Percentiles rank a stretch among this genome's conserved stretches.
These are phyloP conservation scores for Saksenaea oblongispora DNA, from an alignment of 371 early-diverging fungal species.

Conservation along the genomic window DNA sequence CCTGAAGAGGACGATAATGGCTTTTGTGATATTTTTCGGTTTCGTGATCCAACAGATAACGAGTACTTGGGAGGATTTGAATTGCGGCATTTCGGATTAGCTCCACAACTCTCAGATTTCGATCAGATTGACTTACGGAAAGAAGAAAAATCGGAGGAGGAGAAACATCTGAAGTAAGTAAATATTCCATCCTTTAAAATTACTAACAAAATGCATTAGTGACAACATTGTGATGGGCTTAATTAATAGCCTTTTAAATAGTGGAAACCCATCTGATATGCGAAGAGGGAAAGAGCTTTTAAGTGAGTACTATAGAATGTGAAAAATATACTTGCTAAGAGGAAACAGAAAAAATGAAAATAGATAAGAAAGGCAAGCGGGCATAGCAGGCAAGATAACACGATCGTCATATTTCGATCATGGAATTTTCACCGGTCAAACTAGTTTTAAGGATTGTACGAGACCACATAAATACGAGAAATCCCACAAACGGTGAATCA, in stretches of 20 bases:
- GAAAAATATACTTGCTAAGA: too few species aligned
- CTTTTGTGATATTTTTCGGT: slow-evolving; percentile 9
- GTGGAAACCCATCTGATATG: slow-evolving; percentile 13
- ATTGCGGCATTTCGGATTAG: slow-evolving; percentile 21
- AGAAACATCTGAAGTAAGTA: slow-evolving; percentile 17
- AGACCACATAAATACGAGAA: too few species aligned
- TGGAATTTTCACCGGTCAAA: too few species aligned
- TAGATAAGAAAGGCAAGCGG: too few species aligned
- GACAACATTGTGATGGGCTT: slow-evolving; percentile 22
- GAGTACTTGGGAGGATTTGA: slow-evolving; percentile 25
- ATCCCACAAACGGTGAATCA: too few species aligned
- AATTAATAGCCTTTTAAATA: slow-evolving; percentile 22
- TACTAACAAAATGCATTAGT: slow-evolving; percentile 5
- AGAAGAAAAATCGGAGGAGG: slow-evolving; percentile 19
- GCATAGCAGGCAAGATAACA: too few species aligned
- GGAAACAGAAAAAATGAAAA: too few species aligned
- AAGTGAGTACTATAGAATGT: background rate
- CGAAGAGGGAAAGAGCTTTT: slow-evolving; percentile 11
- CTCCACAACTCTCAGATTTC: slow-evolving; percentile 1
- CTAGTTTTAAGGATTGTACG: too few species aligned
- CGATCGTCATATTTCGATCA: too few species aligned
- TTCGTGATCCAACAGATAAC: slow-evolving; percentile 24
- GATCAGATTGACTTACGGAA: slow-evolving; percentile 22
- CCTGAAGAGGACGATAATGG: slow-evolving; percentile 16
- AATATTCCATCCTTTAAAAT: background rate